Evolutionary conservation across 2,329 filamentous ascomycete species (phyloP).

Genomic region (Apiospora arundinis): DNA sequence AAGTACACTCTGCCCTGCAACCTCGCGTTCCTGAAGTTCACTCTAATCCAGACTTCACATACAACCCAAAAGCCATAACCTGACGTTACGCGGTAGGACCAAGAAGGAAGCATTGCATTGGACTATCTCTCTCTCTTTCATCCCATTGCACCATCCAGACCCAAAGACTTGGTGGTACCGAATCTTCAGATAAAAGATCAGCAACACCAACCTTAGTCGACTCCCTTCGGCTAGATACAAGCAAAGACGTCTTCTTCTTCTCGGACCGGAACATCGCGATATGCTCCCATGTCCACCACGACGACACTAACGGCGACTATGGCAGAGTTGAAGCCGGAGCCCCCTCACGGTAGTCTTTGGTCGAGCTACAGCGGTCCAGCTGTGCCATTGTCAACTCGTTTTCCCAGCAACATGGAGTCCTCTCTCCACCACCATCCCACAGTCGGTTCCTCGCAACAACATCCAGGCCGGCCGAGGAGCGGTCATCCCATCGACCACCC

Average conservation of each 20-base stretch:
- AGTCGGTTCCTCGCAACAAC: conserved; percentile 51
- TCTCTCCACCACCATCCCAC: conserved; percentile 53
- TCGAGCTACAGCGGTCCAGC: conserved; percentile 60
- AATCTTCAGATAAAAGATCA: conserved; percentile 17
- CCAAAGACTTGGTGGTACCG: conserved; percentile 1
- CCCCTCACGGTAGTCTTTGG: conserved; percentile 64
- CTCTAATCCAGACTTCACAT: conserved; percentile 20
- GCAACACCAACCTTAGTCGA: background rate
- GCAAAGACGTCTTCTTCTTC: conserved; percentile 19
- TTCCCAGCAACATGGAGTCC: conserved; percentile 57
- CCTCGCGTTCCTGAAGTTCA: conserved; percentile 30
- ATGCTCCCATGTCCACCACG: conserved; percentile 67
- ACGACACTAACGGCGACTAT: conserved; percentile 66
- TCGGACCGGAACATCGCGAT: conserved; percentile 34
- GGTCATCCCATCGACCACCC: conserved; percentile 58
- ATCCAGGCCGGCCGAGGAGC: conserved; percentile 57
- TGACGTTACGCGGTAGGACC: conserved; percentile 16
- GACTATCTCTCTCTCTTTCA: conserved; percentile 2
- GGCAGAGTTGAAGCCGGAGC: conserved; percentile 68
- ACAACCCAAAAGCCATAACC: conserved; percentile 14
- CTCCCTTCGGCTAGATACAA: conserved; percentile 8
- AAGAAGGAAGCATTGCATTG: conserved; percentile 17
- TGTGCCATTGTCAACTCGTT: conserved; percentile 59
- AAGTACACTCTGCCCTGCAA: conserved; percentile 44
- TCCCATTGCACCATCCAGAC: conserved; percentile 16